phyloP scores from a whole-genome alignment of 139 green algal genomes.

The Volvox reticuliferus region DNA sequence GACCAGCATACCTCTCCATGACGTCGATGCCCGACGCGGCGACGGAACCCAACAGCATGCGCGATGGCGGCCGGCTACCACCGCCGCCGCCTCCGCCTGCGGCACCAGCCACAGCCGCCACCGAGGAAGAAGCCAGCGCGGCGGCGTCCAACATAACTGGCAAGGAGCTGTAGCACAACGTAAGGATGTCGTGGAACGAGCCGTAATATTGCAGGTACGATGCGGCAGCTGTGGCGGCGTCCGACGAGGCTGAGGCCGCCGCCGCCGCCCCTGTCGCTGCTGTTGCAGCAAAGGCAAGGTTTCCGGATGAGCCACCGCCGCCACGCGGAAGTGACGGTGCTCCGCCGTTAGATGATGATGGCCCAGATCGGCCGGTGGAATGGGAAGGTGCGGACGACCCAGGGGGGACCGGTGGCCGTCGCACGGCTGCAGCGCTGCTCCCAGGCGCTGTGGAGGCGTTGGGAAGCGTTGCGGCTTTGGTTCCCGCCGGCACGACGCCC shows the following conservation, averaged over 20 bases:
- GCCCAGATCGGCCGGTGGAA: neutral
- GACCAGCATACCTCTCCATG: conserved; percentile 3
- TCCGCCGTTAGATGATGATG: neutral
- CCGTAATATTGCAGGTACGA: conserved; percentile 22
- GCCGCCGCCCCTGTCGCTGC: neutral
- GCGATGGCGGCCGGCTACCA: conserved; percentile 8
- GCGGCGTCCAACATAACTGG: conserved; percentile 11
- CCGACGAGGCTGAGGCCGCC: neutral
- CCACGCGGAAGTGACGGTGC: neutral
- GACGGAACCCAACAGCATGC: neutral
- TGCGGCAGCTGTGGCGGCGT: neutral
- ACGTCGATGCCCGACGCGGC: neutral
- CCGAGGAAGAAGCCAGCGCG: neutral
- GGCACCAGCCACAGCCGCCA: neutral
- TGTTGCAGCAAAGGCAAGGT: neutral
- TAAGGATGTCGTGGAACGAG: conserved; percentile 38
- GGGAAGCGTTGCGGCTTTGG: neutral
- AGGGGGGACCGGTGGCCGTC: conserved; percentile 7
- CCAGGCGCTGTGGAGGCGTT: neutral
- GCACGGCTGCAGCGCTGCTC: neutral
- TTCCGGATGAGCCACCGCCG: neutral
- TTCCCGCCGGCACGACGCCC: conserved; percentile 16
- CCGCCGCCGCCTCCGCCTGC: neutral
- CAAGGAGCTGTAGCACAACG: conserved; percentile 20
- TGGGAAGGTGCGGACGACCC: neutral